phyloP scores from a whole-genome alignment of 352 stramenopile genomes.

The Thraustochytrium sp. region DNA sequence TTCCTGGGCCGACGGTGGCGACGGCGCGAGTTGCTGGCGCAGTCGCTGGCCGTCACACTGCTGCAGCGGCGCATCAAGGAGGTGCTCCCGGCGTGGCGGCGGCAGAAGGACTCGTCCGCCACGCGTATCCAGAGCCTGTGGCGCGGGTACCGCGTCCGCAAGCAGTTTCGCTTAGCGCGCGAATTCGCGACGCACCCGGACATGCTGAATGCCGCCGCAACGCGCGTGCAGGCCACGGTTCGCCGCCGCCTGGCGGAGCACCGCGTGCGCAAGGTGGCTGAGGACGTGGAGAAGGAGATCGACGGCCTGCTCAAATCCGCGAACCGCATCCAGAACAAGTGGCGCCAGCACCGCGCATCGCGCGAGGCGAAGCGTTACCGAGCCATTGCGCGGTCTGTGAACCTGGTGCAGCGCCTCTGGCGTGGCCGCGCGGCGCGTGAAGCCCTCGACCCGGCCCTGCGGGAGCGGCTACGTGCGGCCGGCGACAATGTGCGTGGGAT shows the following conservation, averaged over 20 bases:
- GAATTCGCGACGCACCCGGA: conserved; percentile 21
- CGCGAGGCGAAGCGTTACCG: neutral
- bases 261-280: neutral
- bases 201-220: neutral
- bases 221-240: neutral
- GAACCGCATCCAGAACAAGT: conserved; percentile 14
- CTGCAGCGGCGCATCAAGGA: neutral
- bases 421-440: neutral
- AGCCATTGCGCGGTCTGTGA: neutral
- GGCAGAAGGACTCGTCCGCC: neutral
- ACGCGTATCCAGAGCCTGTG: conserved; percentile 1
- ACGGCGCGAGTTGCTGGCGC: conserved; percentile 24
- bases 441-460: neutral
- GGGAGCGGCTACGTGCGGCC: neutral
- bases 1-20: conserved; percentile 26
- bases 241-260: neutral
- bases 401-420: conserved; percentile 13
- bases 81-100: neutral
- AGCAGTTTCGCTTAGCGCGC: neutral
- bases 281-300: neutral
- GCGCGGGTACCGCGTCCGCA: neutral
- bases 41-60: conserved; percentile 27
- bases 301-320: neutral
- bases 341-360: neutral
- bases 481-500: neutral